Base-by-base conservation (phyloP, 257 asterid species). In the Fraxinus cuspidata region DNA sequence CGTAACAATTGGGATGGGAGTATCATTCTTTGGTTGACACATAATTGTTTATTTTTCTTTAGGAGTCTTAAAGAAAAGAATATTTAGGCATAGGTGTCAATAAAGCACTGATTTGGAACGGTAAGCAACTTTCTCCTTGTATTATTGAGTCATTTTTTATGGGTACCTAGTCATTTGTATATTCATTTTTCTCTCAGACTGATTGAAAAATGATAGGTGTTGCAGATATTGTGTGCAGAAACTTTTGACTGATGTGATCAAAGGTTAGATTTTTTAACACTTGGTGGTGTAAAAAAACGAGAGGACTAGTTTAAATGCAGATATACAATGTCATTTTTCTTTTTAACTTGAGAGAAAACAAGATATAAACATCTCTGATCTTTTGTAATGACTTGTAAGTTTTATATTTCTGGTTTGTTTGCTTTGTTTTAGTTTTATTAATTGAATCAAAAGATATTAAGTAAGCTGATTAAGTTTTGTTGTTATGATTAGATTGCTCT, bases 101-200 rank as follows among this genome's bases (percentile, higher is more conserved):
- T 35, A 32, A 34, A 69, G 73, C 83, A 75, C 77, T 65, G 84
- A 80, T 85, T 80, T 75, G 68, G 64, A 74, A 78, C 78, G 84
- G 88, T 83, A 84, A 77, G 90, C 83, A 85, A 81, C 88, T 85
- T 42, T 18, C 25, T 63, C 71, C 37, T 71, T 68, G 37, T 25
- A 70, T 76, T 81, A 81, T 77, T 78, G 71, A 38, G 65, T 25
- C 18, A 32, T 65, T 58, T 21, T 72, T 76, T 42, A 42, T 11
- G 16, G 49, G 49, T 18, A 40, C 47, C 47, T 3, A 42, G 49
- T 10, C 49, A 51, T 44, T 29, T 25, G 70, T 27, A 64, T 72
- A 47, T 31, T 13, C 32, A 4, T 15, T 2, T 63, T 64, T 35
- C 29, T 38, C 0, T 47, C 31, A 32, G n/a, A 21, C 56, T 73